Evolutionary conservation across 306 rosid genomes (phyloP).

Genomic region (Fragaria vesca): DNA sequence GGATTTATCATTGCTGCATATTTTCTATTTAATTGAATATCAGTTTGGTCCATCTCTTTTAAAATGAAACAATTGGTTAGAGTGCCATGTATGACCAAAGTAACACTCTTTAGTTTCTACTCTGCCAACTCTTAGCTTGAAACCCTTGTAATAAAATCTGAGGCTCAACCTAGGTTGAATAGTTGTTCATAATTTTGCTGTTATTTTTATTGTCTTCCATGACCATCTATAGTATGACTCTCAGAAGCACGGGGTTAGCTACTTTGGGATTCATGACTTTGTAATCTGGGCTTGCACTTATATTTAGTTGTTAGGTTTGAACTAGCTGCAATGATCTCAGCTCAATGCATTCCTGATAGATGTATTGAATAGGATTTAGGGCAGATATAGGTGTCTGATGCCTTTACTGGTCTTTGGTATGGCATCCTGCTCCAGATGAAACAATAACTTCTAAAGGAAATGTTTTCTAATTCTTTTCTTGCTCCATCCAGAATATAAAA

Average conservation of each 20-base stretch:
- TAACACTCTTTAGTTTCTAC: slow-evolving; percentile 3
- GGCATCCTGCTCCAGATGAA: slow-evolving; percentile 8
- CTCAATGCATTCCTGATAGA: not conserved
- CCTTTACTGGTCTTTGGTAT: slow-evolving; percentile 1
- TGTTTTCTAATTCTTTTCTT: not conserved
- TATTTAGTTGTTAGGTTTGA: not conserved
- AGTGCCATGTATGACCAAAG: not conserved
- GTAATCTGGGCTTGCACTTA: not conserved
- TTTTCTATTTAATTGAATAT: not conserved
- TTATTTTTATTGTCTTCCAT: not conserved
- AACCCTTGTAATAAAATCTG: not conserved
- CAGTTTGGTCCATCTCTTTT: not conserved
- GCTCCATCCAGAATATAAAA: not conserved
- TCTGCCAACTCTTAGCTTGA: not conserved
- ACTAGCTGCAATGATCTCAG: not conserved
- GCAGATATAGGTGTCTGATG: slow-evolving; percentile 3
- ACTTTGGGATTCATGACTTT: not conserved
- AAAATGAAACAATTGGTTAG: slow-evolving; percentile 3
- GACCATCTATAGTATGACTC: not conserved
- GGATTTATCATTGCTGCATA: not conserved
- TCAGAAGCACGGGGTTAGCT: not conserved
- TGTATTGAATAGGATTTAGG: not conserved
- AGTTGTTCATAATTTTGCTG: not conserved
- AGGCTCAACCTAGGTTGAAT: not conserved
- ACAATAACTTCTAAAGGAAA: not conserved